Conservation (phyloP, 306 rosid species). For the Rosa rugosa region DNA sequence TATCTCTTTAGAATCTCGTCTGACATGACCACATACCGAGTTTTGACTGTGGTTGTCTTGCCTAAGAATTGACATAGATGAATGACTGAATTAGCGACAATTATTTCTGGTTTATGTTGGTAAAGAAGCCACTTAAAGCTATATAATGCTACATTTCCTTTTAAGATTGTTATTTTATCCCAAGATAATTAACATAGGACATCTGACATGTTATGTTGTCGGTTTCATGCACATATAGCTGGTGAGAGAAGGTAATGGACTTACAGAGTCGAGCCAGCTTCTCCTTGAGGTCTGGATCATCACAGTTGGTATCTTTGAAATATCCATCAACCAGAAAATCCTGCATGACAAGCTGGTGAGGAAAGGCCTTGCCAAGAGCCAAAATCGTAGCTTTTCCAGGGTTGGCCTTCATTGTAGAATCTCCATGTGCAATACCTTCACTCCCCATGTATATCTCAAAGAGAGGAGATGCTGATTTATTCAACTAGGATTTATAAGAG, state of each 20-base stretch:
- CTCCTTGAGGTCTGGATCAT: conserved; percentile 73
- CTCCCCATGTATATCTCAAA: conserved; percentile 50
- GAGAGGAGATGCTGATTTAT: not conserved
- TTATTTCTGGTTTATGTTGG: not conserved
- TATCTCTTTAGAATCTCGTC: conserved; percentile 70
- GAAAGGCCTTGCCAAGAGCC: conserved; percentile 95
- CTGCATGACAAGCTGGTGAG: conserved; percentile 92
- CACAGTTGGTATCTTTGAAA: conserved; percentile 82
- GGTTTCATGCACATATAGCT: not conserved
- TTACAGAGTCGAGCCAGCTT: conserved; percentile 85
- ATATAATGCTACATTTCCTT: not conserved
- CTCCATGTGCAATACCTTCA: conserved; percentile 26
- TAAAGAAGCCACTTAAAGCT: no score
- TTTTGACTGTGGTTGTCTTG: conserved; percentile 89
- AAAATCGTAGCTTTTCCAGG: conserved; percentile 70
- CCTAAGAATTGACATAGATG: conserved; percentile 44
- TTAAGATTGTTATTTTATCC: not conserved
- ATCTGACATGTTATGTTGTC: not conserved
- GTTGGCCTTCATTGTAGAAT: conserved; percentile 38
- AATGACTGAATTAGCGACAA: not conserved
- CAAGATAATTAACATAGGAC: not conserved
- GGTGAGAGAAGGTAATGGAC: conserved; percentile 1
- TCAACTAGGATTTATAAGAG: conserved; percentile 3
- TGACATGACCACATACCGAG: conserved; percentile 92
- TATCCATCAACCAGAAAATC: conserved; percentile 90